Percentiles rank a stretch among this genome's conserved stretches.
These are phyloP conservation scores for Chytriomyces hyalinus DNA, from an alignment of 192 early-diverging fungal species.

Conservation along the genomic window DNA sequence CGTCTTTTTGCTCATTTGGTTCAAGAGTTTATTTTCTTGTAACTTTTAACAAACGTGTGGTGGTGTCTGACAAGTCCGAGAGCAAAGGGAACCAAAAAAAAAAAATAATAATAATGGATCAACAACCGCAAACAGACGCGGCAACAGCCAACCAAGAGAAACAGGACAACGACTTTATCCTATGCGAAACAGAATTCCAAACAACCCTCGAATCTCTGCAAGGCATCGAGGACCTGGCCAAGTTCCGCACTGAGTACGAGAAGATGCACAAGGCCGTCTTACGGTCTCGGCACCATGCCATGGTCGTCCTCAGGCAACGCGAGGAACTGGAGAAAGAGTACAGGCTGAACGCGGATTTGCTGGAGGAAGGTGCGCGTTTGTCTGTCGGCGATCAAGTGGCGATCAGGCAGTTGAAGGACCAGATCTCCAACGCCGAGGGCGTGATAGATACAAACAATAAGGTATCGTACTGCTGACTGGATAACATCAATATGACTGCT, in stretches of 20 bases:
- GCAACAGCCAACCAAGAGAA: constrained; percentile 10
- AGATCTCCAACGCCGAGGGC: constrained; percentile 57
- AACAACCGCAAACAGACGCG: too few relatives aligned
- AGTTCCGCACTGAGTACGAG: constrained; percentile 56
- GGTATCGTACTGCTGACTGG: not conserved
- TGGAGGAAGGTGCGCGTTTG: constrained; percentile 37
- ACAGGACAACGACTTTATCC: constrained; percentile 28
- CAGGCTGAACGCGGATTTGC: constrained; percentile 33
- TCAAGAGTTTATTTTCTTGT: not conserved
- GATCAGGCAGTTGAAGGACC: constrained; percentile 49
- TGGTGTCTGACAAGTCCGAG: too few relatives aligned
- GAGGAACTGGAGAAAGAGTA: constrained; percentile 46
- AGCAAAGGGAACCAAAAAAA: too few relatives aligned
- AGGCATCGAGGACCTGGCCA: constrained; percentile 21
- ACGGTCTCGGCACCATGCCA: constrained; percentile 45
- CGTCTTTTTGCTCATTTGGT: not conserved
- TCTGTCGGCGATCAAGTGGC: constrained; percentile 51
- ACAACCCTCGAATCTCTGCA: constrained; percentile 22
- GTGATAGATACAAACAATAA: constrained; percentile 48
- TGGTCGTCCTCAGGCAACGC: constrained; percentile 46
- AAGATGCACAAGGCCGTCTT: constrained; percentile 57
- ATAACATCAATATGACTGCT: not conserved
- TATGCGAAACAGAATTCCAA: constrained; percentile 35
- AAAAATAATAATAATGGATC: too few relatives aligned
- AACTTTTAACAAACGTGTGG: not conserved